Evolutionary conservation across 495 filamentous ascomycete genomes (phyloP).

Genomic region (Thermochaetoides thermophila): DNA sequence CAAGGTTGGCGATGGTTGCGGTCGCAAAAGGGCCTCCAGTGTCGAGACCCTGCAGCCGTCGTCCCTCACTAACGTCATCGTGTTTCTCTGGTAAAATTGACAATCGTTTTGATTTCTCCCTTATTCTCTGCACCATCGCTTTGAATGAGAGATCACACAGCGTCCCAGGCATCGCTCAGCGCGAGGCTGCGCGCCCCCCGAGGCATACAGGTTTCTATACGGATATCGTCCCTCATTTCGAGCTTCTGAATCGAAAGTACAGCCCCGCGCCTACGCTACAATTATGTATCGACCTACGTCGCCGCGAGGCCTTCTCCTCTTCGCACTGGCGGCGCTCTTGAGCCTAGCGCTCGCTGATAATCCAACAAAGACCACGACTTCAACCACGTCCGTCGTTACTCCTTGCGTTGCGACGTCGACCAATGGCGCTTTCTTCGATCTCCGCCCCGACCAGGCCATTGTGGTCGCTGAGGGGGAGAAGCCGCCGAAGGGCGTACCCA

Average conservation of each 20-base stretch:
- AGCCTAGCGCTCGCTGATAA: constrained; percentile 9
- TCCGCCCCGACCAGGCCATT: constrained; percentile 55
- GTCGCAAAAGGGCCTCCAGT: too few species aligned
- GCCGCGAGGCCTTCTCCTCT: constrained; percentile 1
- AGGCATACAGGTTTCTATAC: too few species aligned
- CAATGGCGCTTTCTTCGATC: constrained; percentile 76
- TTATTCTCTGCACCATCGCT: background rate
- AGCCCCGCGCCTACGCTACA: too few species aligned
- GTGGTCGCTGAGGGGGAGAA: constrained; percentile 40
- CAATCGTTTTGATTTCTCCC: too few species aligned
- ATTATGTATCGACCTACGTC: too few species aligned
- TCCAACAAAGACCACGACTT: constrained; percentile 5
- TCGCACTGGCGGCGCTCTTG: constrained; percentile 11
- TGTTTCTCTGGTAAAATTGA: too few species aligned
- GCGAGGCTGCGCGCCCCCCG: constrained; percentile 8
- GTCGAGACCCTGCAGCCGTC: too few species aligned
- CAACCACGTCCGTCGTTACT: constrained; percentile 23
- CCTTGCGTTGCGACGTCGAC: constrained; percentile 72
- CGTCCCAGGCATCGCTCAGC: constrained; percentile 2
- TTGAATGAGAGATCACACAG: constrained; percentile 5
- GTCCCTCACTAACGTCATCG: too few species aligned
- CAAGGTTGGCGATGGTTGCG: too few species aligned
- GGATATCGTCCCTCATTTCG: too few species aligned
- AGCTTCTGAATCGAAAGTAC: too few species aligned
- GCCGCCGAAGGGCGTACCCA: constrained; percentile 34